Evolutionary conservation across 2,329 filamentous ascomycete genomes (phyloP), one percentile per base, ranked within the genome.

Genomic region (Nemania diffusa): DNA sequence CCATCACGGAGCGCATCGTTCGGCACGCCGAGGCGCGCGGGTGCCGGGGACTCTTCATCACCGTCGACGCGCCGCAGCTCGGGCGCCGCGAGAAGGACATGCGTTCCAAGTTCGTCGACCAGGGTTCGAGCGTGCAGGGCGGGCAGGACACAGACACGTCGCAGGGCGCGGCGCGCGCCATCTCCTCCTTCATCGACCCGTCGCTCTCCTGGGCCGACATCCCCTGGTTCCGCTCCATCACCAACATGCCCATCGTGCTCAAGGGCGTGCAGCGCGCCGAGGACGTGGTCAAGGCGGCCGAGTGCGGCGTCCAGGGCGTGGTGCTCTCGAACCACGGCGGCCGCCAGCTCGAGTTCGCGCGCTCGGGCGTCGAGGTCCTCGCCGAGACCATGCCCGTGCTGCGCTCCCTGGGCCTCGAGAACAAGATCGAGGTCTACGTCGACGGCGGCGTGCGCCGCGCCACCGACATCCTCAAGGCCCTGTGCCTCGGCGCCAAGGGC

Each of bases 181-280:
- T 99, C 76, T 97, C 93, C 32, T 93, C 89, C 67, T 99, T 99
- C 80, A 99, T 99, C 82, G 96, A 99, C 84, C 96, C 96, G 1
- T 86, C 87, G n/a, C 86, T 99, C 11, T 92, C 88, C 77, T 99
- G 96, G 96, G 92, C 91, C 75, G 96, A 98, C 76, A 93, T 97
- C 53, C 88, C 95, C 1, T 99, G 94, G 94, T 97, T 99, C 83
- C 84, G 89, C 73, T 88, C 88, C 74, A 92, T 98, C 77, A 99
- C 96, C 32, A 89, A 89, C 70, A 97, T 98, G 91, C 96, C 96
- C 62, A 97, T 99, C 77, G 88, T 98, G 60, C 88, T 99, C 72
- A 99, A 99, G 86, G 96, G 96, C 64, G 92, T 99, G 11, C 96
- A 99, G 84, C 89, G 95, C 26, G 94, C 97, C 59, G 96, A 99